These are phyloP conservation scores for Ceratobasidium sp. DNA, from an alignment of 1,284 basidiomycete genomes.

Conservation along the genomic window DNA sequence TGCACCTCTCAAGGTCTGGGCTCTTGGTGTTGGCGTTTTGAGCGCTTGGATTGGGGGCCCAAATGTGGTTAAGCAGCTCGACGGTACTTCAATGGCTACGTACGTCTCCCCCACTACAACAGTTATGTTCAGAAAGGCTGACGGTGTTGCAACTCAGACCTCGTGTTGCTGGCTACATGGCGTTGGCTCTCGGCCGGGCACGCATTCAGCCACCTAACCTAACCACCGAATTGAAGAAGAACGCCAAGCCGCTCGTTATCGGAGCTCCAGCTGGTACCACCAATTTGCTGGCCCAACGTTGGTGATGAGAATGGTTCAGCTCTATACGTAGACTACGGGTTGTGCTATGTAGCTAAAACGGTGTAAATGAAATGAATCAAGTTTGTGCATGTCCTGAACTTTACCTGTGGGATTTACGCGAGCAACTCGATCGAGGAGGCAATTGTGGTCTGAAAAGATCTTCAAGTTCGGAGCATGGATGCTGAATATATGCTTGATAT, in stretches of 20 bases:
- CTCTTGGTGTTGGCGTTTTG: slow-evolving; percentile 43
- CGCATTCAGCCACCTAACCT: slow-evolving; percentile 7
- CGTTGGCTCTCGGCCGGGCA: not conserved
- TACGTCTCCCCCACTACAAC: not conserved
- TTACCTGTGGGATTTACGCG: too few species aligned
- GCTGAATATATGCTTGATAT: too few species aligned
- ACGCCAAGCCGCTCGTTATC: slow-evolving; percentile 4
- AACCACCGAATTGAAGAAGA: not conserved
- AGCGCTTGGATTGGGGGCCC: slow-evolving; percentile 35
- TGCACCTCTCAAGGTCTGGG: slow-evolving; percentile 44
- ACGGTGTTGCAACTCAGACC: not conserved
- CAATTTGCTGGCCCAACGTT: not conserved
- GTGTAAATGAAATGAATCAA: too few species aligned
- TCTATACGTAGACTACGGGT: too few species aligned
- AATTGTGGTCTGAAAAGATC: too few species aligned
- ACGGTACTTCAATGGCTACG: slow-evolving; percentile 1
- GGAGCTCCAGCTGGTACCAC: slow-evolving; percentile 7
- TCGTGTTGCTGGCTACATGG: slow-evolving; percentile 7
- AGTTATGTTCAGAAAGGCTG: not conserved
- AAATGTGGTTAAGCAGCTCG: slow-evolving; percentile 3
- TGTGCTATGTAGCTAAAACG: too few species aligned
- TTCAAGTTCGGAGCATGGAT: too few species aligned
- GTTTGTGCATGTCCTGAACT: too few species aligned
- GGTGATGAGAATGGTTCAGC: not conserved
- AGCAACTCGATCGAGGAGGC: too few species aligned